These are phyloP conservation scores for Mycotypha africana DNA, from an alignment of 371 early-diverging fungal genomes.

Conservation along the genomic window DNA sequence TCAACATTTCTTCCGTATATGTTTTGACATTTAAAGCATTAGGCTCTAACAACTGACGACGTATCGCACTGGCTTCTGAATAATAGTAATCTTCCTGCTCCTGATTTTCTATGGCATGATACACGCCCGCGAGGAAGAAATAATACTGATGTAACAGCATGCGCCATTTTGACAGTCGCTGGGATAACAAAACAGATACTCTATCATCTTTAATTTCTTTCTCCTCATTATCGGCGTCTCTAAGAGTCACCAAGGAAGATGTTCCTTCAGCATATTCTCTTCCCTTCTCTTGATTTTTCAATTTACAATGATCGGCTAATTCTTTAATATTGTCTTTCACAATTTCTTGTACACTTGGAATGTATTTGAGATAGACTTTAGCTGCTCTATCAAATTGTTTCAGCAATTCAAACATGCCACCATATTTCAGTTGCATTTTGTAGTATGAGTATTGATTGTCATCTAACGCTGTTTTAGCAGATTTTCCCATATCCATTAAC, in stretches of 20 bases:
- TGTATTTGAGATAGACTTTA: conserved; percentile 6
- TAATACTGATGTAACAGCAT: conserved; percentile 53
- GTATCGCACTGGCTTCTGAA: conserved; percentile 41
- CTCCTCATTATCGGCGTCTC: too few species aligned
- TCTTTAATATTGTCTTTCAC: conserved; percentile 6
- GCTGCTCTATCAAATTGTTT: conserved; percentile 12
- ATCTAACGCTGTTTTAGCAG: conserved; percentile 4
- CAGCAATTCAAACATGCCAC: conserved; percentile 30
- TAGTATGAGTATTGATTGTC: conserved; percentile 4
- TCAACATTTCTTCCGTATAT: background rate
- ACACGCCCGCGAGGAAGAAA: conserved; percentile 57
- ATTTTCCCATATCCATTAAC: background rate
- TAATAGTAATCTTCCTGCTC: conserved; percentile 39
- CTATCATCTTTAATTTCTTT: too few species aligned
- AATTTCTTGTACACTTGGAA: conserved; percentile 2
- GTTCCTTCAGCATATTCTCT: too few species aligned
- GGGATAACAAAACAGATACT: too few species aligned
- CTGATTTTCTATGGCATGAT: conserved; percentile 32
- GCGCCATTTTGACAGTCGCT: conserved; percentile 20
- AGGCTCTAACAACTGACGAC: conserved; percentile 28
- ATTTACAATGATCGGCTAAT: conserved; percentile 4
- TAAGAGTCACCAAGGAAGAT: too few species aligned
- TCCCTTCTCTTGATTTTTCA: background rate
- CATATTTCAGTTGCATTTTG: conserved; percentile 7
- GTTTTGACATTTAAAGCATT: conserved; percentile 19